Conservation (phyloP, 1,284 basidiomycete species). For the Boletus sp. region DNA sequence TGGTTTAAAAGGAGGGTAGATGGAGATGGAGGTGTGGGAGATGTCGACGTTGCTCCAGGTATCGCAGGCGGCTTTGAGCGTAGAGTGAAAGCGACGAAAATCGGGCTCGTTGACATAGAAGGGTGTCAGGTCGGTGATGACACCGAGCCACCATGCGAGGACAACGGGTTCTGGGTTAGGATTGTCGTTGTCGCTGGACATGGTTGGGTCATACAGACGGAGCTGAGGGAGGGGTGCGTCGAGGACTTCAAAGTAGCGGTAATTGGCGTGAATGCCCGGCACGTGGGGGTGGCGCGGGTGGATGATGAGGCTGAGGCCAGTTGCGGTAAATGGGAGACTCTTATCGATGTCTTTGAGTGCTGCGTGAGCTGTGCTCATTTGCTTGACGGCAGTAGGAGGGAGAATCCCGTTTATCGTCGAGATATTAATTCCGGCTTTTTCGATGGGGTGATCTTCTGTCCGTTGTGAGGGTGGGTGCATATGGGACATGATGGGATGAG, state of each 20-base stretch:
- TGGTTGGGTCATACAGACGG: not conserved
- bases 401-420: constrained; percentile 88
- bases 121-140: constrained; percentile 90
- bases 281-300: constrained; percentile 91
- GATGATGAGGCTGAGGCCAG: constrained; percentile 85
- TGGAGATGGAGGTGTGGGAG: constrained; percentile 16
- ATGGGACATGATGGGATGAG: not conserved
- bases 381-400: constrained; percentile 80
- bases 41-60: constrained; percentile 48
- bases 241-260: constrained; percentile 85
- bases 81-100: constrained; percentile 81
- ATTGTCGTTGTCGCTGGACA: constrained; percentile 5
- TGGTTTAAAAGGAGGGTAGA: constrained; percentile 79
- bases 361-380: constrained; percentile 90
- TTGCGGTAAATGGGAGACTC: constrained; percentile 85
- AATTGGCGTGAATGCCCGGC: constrained; percentile 91
- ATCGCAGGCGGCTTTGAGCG: constrained; percentile 76
- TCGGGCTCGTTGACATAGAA: constrained; percentile 88
- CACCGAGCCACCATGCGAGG: constrained; percentile 97
- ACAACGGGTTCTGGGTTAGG: constrained; percentile 43
- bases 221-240: constrained; percentile 14
- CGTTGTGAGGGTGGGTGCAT: not conserved
- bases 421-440: constrained; percentile 95
- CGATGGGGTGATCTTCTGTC: constrained; percentile 58
- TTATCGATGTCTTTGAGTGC: constrained; percentile 56